Evolutionary conservation across 202 grass and related monocot species (phyloP).

Genomic region (Carex arenaria): DNA sequence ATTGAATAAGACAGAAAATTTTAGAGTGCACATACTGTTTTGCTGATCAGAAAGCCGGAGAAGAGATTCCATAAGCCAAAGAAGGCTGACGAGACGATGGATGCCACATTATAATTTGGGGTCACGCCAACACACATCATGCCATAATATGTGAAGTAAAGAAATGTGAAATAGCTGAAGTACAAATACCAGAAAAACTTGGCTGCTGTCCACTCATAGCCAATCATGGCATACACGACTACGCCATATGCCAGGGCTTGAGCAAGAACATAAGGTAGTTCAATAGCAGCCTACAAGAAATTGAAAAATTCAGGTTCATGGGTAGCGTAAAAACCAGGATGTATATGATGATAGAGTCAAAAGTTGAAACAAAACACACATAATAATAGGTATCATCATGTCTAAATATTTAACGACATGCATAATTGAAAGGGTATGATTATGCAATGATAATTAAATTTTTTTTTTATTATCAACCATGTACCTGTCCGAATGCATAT

Average conservation of each 20-base stretch:
- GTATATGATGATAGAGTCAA: not conserved
- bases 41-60: slow-evolving; percentile 31
- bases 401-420: not conserved
- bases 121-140: slow-evolving; percentile 40
- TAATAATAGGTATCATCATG: not conserved
- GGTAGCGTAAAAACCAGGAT: not conserved
- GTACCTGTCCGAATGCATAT: slow-evolving; percentile 88
- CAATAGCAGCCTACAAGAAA: slow-evolving; percentile 28
- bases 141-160: slow-evolving; percentile 52
- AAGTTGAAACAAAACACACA: not conserved
- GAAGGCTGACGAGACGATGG: slow-evolving; percentile 20
- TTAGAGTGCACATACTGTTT: slow-evolving; percentile 23
- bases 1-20: not conserved
- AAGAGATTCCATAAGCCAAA: slow-evolving; percentile 40
- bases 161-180: slow-evolving; percentile 42
- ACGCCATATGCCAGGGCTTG: slow-evolving; percentile 25
- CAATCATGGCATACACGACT: slow-evolving; percentile 48
- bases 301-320: not conserved
- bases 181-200: slow-evolving; percentile 47
- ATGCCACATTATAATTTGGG: slow-evolving; percentile 30
- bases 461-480: not conserved
- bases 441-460: not conserved
- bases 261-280: slow-evolving; percentile 34
- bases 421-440: not conserved
- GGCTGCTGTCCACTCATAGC: slow-evolving; percentile 38